Percentiles rank a stretch among this genome's conserved stretches.
Evolutionary conservation across 2,329 filamentous ascomycete genomes (phyloP).

Genomic region (Curvularia sp.): DNA sequence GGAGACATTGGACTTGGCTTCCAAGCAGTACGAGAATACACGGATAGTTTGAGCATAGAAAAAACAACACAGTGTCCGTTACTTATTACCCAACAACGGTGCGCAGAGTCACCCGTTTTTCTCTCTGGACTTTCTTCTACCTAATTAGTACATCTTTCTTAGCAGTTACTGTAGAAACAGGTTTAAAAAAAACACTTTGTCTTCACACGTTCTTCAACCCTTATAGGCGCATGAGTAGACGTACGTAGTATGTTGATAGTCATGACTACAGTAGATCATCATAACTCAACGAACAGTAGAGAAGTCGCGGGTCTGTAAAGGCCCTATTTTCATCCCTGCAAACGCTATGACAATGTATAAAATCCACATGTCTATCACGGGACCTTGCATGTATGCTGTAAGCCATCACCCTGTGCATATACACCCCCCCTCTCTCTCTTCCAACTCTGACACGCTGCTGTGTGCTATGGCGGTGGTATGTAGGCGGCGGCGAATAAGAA

Average conservation of each 20-base stretch:
- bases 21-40: background rate
- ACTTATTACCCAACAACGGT: background rate
- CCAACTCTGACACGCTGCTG: background rate
- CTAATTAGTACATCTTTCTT: background rate
- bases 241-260: background rate
- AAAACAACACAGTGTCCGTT: background rate
- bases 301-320: background rate
- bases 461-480: background rate
- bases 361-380: background rate
- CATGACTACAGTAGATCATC: background rate
- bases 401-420: background rate
- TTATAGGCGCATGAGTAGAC: background rate
- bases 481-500: conserved; percentile 3
- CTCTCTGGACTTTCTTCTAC: background rate
- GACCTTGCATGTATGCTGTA: background rate
- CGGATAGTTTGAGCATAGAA: background rate
- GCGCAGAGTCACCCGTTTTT: background rate
- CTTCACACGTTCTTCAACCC: background rate
- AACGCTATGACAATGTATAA: background rate
- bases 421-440: background rate
- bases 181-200: background rate
- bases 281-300: background rate
- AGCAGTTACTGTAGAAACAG: background rate
- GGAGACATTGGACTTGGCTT: background rate
- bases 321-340: background rate